phyloP scores from a whole-genome alignment of 1,284 basidiomycete species.

The Ustilago crameri region DNA sequence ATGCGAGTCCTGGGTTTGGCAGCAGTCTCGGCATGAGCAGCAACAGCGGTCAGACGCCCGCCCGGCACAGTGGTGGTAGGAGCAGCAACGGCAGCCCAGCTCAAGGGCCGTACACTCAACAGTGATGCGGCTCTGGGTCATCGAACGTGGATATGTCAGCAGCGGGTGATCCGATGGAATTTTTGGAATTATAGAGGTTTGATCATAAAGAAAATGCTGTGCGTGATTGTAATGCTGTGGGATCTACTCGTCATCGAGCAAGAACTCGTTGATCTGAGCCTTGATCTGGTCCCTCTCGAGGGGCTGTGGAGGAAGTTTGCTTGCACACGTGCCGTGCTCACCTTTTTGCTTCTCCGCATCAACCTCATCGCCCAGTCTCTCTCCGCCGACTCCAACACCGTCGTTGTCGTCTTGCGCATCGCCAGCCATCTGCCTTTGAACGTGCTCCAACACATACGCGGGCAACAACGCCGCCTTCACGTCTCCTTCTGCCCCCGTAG shows the following conservation, averaged over 20 bases:
- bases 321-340: constrained; percentile 4
- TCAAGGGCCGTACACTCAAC: constrained; percentile 9
- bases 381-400: not conserved
- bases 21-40: constrained; percentile 1
- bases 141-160: too few species aligned
- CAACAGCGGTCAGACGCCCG: not conserved
- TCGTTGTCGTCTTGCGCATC: not conserved
- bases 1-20: constrained; percentile 10
- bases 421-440: not conserved
- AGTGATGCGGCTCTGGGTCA: too few species aligned
- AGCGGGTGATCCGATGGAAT: too few species aligned
- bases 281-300: constrained; percentile 35
- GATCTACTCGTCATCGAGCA: constrained; percentile 22
- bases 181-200: too few species aligned
- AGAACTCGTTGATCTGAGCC: constrained; percentile 41
- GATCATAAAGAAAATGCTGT: too few species aligned
- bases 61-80: constrained; percentile 1
- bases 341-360: constrained; percentile 3
- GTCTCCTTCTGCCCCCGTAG: not conserved
- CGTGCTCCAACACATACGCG: constrained; percentile 11
- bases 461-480: constrained; percentile 21
- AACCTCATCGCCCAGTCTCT: not conserved
- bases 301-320: constrained; percentile 17
- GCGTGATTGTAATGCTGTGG: too few species aligned
- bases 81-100: constrained; percentile 15